Conservation (phyloP, 306 rosid species). For the Glycine latifolia region DNA sequence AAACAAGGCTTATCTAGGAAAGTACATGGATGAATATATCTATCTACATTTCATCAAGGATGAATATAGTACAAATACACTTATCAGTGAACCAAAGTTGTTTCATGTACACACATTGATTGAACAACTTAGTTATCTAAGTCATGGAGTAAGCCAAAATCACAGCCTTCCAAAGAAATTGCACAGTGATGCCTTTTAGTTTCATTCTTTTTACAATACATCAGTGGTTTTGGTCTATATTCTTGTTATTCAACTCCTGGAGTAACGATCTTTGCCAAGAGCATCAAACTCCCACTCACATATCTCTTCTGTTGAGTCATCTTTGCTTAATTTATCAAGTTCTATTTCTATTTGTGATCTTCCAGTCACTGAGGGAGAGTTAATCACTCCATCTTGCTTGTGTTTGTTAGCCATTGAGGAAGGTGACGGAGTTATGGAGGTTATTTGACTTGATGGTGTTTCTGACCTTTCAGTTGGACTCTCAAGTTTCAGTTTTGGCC, state of each 20-base stretch:
- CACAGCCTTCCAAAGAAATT: constrained; percentile 35
- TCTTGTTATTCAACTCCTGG: constrained; percentile 41
- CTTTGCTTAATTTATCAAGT: constrained; percentile 51
- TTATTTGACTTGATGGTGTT: constrained; percentile 49
- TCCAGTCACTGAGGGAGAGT: background rate
- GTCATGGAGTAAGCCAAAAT: constrained; percentile 2
- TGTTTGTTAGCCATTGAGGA: constrained; percentile 42
- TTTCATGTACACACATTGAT: constrained; percentile 35
- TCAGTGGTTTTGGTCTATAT: constrained; percentile 37
- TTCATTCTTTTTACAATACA: constrained; percentile 29
- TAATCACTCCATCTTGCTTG: constrained; percentile 36
- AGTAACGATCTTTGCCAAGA: constrained; percentile 50
- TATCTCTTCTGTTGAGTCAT: constrained; percentile 67
- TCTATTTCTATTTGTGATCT: constrained; percentile 42
- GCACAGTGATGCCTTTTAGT: background rate
- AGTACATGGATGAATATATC: constrained; percentile 19
- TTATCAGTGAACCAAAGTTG: constrained; percentile 31
- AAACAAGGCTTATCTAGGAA: constrained; percentile 40
- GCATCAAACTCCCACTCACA: constrained; percentile 82
- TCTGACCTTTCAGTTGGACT: constrained; percentile 55
- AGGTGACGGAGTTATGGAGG: constrained; percentile 43
- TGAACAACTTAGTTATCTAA: constrained; percentile 17
- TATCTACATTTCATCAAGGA: constrained; percentile 49
- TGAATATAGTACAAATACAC: constrained; percentile 47
- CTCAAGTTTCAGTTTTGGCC: constrained; percentile 71